Evolutionary conservation across 2,329 filamentous ascomycete genomes (phyloP), one percentile per base, ranked within the genome.

Genomic region (Ophiostoma angusticollis): DNA sequence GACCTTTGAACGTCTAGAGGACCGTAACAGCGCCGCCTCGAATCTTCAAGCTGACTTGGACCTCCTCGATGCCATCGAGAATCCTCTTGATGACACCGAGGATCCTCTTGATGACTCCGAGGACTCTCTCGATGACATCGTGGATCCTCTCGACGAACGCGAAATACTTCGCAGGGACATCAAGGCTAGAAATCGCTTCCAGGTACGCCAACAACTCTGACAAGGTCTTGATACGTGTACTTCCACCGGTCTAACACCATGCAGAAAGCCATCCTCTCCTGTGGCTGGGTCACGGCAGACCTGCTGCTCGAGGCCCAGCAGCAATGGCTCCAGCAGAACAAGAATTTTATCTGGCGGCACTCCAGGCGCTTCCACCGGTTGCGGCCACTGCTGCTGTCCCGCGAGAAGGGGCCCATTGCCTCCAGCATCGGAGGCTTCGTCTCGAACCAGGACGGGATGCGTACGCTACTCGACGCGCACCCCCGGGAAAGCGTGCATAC

Each of bases 1-100:
- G 5, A 58, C 53, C 50, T 57, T 56, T 36, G 58, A 57, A 4
- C 9, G 47, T 56, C 29, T 54, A 51, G 65, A 64, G 33, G 21
- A 5, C 13, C 11, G 29, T n/a, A n/a, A n/a, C 35, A 11, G 13
- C 31, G 18, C 32, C n/a, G 21, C 4, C 8, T 33, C n/a, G n/a
- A n/a, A n/a, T n/a, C n/a, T n/a, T n/a, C n/a, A n/a, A n/a, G 37
- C 13, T 67, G 23, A 9, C 12, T 16, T 14, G 19, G 6, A 13
- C 24, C 4, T 8, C n/a, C n/a, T n/a, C n/a, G n/a, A n/a, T n/a
- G n/a, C n/a, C n/a, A n/a, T n/a, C n/a, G n/a, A n/a, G n/a, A n/a
- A n/a, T n/a, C n/a, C n/a, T n/a, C n/a, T n/a, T n/a, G n/a, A n/a
- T n/a, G n/a, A n/a, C n/a, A n/a, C n/a, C n/a, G n/a, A n/a, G n/a